phyloP scores from a whole-genome alignment of 495 filamentous ascomycete species.

The Podospora australis region DNA sequence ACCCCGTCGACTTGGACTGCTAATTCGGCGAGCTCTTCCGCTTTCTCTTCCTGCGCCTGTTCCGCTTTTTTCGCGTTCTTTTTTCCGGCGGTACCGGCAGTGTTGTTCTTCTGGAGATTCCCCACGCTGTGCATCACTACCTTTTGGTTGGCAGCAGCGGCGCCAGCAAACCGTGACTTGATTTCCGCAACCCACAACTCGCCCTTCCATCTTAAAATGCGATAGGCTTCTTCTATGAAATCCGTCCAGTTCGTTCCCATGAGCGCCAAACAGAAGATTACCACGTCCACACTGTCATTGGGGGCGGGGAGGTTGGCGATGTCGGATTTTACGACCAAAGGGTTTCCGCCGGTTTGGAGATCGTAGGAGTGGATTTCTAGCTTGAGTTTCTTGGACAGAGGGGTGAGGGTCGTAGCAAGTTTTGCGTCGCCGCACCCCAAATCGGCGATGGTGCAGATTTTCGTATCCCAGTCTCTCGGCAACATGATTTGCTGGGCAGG shows the following conservation, averaged over 20 bases:
- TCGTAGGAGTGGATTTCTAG: conserved; percentile 40
- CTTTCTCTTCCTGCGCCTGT: conserved; percentile 33
- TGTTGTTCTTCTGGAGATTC: conserved; percentile 37
- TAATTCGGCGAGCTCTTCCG: conserved; percentile 41
- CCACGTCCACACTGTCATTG: conserved; percentile 69
- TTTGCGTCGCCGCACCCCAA: conserved; percentile 54
- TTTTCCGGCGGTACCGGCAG: conserved; percentile 5
- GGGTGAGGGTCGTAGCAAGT: conserved; percentile 64
- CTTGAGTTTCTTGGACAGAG: conserved; percentile 36
- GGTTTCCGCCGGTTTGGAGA: conserved; percentile 51
- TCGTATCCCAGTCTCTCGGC: conserved; percentile 39
- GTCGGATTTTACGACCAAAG: conserved; percentile 78
- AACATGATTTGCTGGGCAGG: conserved; percentile 21
- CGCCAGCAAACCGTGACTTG: conserved; percentile 79
- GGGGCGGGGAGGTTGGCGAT: conserved; percentile 72
- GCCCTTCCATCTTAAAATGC: conserved; percentile 81
- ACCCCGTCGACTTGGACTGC: conserved; percentile 47
- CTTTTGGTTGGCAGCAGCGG: conserved; percentile 43
- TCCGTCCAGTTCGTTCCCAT: conserved; percentile 99
- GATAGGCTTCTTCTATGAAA: conserved; percentile 91
- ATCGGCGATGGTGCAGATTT: conserved; percentile 71
- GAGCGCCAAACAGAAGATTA: conserved; percentile 88
- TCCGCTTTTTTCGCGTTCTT: conserved; percentile 44
- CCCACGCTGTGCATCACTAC: conserved; percentile 60
- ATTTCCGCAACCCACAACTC: conserved; percentile 97